A percentile compares a stretch with the other conserved stretches of the same genome.
Conservation (phyloP, 1,284 basidiomycete species). For the Coniophora puteana region DNA sequence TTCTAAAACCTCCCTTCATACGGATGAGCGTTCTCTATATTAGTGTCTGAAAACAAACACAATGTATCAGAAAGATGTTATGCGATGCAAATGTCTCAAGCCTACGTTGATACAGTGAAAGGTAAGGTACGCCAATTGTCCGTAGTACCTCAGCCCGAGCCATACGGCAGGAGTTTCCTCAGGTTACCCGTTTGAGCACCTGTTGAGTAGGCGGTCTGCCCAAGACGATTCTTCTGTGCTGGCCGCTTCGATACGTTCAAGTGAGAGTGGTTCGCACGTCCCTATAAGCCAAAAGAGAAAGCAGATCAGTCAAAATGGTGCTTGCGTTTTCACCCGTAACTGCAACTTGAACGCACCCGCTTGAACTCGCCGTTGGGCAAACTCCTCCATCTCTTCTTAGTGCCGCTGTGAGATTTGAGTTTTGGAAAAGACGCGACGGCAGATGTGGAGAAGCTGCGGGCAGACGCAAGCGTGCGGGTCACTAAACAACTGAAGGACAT, state of each 20-base stretch:
- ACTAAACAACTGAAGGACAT: too few relatives aligned
- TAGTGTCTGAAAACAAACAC: too few relatives aligned
- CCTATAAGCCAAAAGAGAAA: constrained; percentile 37
- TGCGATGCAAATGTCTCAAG: too few relatives aligned
- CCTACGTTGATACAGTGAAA: too few relatives aligned
- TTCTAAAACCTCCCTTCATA: too few relatives aligned
- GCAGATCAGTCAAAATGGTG: background rate
- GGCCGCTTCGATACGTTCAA: constrained; percentile 67
- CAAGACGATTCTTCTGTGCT: constrained; percentile 60
- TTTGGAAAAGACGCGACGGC: constrained; percentile 50
- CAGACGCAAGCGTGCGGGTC: constrained; percentile 12
- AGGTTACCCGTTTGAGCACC: constrained; percentile 58
- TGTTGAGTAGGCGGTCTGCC: constrained; percentile 62
- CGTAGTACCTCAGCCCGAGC: too few relatives aligned
- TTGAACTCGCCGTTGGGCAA: constrained; percentile 71
- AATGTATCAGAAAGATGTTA: too few relatives aligned
- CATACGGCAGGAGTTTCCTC: constrained; percentile 68
- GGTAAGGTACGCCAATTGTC: too few relatives aligned
- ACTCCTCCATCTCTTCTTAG: constrained; percentile 79
- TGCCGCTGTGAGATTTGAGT: constrained; percentile 72
- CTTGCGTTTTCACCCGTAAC: too few relatives aligned
- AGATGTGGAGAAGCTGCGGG: constrained; percentile 43
- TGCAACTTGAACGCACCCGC: constrained; percentile 47
- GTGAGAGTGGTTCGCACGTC: constrained; percentile 65
- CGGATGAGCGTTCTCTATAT: too few relatives aligned